A percentile compares a stretch with the other conserved stretches of the same genome.
These are phyloP conservation scores for Anthracocystis setariae DNA, from an alignment of 1,284 basidiomycete species.

Conservation along the genomic window DNA sequence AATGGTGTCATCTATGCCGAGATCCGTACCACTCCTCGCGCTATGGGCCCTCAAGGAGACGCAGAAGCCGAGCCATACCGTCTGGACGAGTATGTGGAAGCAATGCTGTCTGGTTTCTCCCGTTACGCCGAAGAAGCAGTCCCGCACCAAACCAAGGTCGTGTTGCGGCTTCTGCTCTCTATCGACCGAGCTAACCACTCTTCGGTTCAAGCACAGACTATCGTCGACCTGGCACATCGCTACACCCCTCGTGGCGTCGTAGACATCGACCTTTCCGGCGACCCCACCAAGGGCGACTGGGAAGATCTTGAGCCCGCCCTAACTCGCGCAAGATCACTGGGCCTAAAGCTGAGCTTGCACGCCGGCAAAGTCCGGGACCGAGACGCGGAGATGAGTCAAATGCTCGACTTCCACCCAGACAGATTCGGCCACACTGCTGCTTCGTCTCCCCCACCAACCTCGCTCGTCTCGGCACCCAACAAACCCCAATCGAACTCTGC, in stretches of 20 bases:
- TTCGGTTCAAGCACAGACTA: not conserved
- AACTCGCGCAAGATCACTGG: slow-evolving; percentile 7
- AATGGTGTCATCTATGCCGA: slow-evolving; percentile 52
- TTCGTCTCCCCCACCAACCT: slow-evolving; percentile 26
- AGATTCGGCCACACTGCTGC: slow-evolving; percentile 50
- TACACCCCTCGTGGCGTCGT: slow-evolving; percentile 18
- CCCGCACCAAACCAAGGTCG: not conserved
- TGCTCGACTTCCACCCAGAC: slow-evolving; percentile 43
- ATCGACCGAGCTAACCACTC: slow-evolving; percentile 37
- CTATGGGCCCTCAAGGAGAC: not conserved
- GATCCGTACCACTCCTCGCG: slow-evolving; percentile 43
- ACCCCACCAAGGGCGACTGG: slow-evolving; percentile 39
- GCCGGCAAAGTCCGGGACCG: slow-evolving; percentile 31
- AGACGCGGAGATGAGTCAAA: slow-evolving; percentile 24
- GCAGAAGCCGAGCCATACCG: not conserved
- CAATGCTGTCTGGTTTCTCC: slow-evolving; percentile 22
- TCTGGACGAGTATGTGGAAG: slow-evolving; percentile 19
- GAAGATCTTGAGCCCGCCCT: slow-evolving; percentile 18
- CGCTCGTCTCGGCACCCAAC: not conserved
- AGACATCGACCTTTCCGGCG: slow-evolving; percentile 45
- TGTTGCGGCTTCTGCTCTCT: slow-evolving; percentile 36
- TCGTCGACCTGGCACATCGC: slow-evolving; percentile 24
- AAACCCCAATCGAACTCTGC: slow-evolving; percentile 45
- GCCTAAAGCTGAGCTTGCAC: slow-evolving; percentile 46
- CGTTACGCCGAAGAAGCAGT: not conserved